Evolutionary conservation across 768 basidiomycete genomes (phyloP).

Genomic region (Collybia sordida): DNA sequence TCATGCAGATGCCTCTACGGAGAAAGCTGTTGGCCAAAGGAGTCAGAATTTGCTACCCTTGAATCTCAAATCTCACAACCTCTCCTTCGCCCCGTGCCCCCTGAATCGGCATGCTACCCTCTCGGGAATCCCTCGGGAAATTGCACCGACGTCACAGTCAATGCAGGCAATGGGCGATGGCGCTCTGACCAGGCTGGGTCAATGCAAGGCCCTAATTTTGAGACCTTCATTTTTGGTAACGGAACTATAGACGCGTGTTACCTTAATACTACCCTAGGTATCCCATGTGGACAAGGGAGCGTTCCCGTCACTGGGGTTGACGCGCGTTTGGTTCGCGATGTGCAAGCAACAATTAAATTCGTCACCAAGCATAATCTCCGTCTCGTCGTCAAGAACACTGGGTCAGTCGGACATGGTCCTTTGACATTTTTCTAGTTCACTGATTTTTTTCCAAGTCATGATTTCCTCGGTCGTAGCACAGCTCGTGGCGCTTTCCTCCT

Average conservation of each 20-base stretch:
- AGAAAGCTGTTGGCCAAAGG: slow-evolving; percentile 43
- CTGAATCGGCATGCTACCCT: slow-evolving; percentile 42
- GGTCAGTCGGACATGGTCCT: slow-evolving; percentile 9
- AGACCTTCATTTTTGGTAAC: slow-evolving; percentile 33
- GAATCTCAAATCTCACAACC: slow-evolving; percentile 40
- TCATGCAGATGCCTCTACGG: slow-evolving; percentile 39
- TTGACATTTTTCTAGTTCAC: background rate
- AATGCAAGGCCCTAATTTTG: slow-evolving; percentile 31
- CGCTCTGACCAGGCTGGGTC: slow-evolving; percentile 39
- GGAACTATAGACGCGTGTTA: slow-evolving; percentile 54
- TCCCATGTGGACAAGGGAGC: slow-evolving; percentile 43
- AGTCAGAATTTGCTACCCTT: slow-evolving; percentile 29
- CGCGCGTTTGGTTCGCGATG: slow-evolving; percentile 32
- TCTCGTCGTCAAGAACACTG: slow-evolving; percentile 37
- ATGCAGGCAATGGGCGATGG: slow-evolving; percentile 35
- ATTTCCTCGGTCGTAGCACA: slow-evolving; percentile 44
- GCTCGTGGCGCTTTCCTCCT: slow-evolving; percentile 37
- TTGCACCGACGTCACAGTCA: slow-evolving; percentile 29
- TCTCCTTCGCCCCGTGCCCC: slow-evolving; percentile 38
- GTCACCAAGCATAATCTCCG: slow-evolving; percentile 32
- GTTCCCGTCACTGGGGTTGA: slow-evolving; percentile 41
- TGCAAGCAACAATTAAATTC: slow-evolving; percentile 40
- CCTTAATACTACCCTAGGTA: slow-evolving; percentile 37
- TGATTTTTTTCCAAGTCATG: slow-evolving; percentile 30
- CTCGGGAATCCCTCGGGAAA: slow-evolving; percentile 30